phyloP scores from a whole-genome alignment of 371 early-diverging fungal genomes.

The Coemansia sp. region DNA sequence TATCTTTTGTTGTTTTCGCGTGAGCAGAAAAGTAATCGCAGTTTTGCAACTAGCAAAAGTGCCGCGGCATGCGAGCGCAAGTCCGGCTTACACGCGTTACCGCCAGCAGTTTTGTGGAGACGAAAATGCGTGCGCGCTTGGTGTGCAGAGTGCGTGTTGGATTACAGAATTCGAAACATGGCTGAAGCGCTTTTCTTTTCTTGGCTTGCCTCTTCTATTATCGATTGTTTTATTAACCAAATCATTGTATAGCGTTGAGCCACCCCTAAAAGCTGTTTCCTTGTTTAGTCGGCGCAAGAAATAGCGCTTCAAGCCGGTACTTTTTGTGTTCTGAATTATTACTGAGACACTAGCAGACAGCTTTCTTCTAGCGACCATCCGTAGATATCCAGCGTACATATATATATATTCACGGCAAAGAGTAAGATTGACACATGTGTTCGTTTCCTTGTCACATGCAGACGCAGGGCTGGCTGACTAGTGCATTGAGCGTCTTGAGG shows the following conservation, averaged over 20 bases:
- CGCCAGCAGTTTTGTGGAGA: not conserved
- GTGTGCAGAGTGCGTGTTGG: not conserved
- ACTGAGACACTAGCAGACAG: not conserved
- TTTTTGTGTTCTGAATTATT: not conserved
- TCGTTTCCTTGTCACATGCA: not conserved
- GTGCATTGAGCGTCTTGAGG: not conserved
- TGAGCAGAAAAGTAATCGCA: slow-evolving; percentile 7
- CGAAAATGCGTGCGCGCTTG: not conserved
- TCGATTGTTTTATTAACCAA: slow-evolving; percentile 1
- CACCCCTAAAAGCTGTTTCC: slow-evolving; percentile 1
- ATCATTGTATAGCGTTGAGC: not conserved
- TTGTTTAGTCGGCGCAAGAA: not conserved
- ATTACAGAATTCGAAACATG: slow-evolving; percentile 1
- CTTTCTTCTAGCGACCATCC: not conserved
- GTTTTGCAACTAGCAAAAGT: not conserved
- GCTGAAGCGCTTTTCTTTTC: not conserved
- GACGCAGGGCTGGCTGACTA: not conserved
- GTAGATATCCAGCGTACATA: not conserved
- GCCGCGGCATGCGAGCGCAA: not conserved
- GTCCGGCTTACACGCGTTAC: slow-evolving; percentile 1
- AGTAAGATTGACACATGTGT: not conserved
- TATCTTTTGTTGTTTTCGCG: slow-evolving; percentile 1
- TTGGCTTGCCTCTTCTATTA: not conserved
- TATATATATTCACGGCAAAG: not conserved
- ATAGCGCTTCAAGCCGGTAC: not conserved